These are phyloP conservation scores for Penicillium sp. DNA, from an alignment of 2,329 filamentous ascomycete genomes.

Conservation along the genomic window DNA sequence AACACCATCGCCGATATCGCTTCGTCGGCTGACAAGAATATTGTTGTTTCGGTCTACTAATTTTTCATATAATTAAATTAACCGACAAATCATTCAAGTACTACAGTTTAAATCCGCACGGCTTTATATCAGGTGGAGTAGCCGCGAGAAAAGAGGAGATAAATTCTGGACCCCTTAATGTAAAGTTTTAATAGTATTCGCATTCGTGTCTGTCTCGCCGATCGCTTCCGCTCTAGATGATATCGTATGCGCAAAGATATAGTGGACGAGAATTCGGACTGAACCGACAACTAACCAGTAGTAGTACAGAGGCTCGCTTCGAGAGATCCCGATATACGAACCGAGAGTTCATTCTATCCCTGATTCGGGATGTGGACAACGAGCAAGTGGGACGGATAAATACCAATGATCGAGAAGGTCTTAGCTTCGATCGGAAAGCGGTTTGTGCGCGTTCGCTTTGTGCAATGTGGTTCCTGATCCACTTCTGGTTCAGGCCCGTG, in stretches of 20 bases:
- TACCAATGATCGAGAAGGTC: not conserved
- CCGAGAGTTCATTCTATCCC: not conserved
- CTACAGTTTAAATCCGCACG: not conserved
- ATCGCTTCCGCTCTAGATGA: not conserved
- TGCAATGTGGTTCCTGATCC: not conserved
- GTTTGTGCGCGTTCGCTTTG: not conserved
- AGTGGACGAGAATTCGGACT: not conserved
- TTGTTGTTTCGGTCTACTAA: not conserved
- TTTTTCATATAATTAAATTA: not conserved
- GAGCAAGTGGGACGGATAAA: not conserved
- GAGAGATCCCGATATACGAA: not conserved
- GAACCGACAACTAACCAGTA: not conserved
- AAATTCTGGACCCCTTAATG: not conserved
- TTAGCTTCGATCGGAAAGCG: constrained; percentile 1
- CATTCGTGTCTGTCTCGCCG: not conserved
- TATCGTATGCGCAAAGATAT: not conserved
- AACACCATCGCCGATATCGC: not conserved
- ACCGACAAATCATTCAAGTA: not conserved
- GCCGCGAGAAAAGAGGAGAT: not conserved
- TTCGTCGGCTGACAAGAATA: not conserved
- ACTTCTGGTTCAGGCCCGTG: constrained; percentile 3
- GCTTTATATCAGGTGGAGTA: not conserved
- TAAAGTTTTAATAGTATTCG: not conserved
- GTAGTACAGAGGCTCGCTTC: not conserved
- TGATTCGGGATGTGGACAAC: not conserved